phyloP scores from a whole-genome alignment of 768 basidiomycete genomes.

The Sporobolomyces roseus region DNA sequence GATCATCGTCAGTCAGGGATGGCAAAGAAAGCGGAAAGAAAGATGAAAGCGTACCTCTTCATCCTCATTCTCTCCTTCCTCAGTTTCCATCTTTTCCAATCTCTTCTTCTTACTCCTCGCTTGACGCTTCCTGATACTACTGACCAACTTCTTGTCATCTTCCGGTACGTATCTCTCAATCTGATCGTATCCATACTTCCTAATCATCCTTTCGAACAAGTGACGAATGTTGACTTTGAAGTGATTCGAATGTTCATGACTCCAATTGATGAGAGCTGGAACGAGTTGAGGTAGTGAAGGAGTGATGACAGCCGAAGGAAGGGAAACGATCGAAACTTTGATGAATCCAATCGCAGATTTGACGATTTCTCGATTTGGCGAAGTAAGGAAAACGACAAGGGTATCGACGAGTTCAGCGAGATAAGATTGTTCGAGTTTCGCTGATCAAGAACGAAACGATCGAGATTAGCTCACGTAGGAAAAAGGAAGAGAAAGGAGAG shows the following conservation, averaged over 20 bases:
- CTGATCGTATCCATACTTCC: conserved; percentile 82
- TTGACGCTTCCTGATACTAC: conserved; percentile 93
- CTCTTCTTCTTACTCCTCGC: conserved; percentile 88
- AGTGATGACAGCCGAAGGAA: conserved; percentile 66
- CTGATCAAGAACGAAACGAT: background rate
- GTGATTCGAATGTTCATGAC: conserved; percentile 97
- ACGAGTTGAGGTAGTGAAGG: conserved; percentile 74
- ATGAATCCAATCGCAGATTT: conserved; percentile 92
- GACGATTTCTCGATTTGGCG: conserved; percentile 94
- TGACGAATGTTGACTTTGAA: conserved; percentile 96
- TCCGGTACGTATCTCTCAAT: conserved; percentile 67
- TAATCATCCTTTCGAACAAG: conserved; percentile 91
- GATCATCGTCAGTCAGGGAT: too few species aligned
- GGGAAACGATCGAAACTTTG: conserved; percentile 84
- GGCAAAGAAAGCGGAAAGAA: background rate
- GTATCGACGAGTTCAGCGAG: conserved; percentile 75
- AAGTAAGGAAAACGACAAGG: conserved; percentile 75
- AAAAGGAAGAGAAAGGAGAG: background rate
- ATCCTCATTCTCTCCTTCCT: conserved; percentile 55
- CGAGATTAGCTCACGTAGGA: background rate
- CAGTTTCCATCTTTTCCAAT: conserved; percentile 55
- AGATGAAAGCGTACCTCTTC: conserved; percentile 29
- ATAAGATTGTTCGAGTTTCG: conserved; percentile 62
- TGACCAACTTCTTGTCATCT: conserved; percentile 78
- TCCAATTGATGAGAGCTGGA: conserved; percentile 81